A percentile compares a stretch with the other conserved stretches of the same genome.
Evolutionary conservation across 1,139 yeast species (phyloP).

Genomic region (Sugiyamaella grinbergsii): DNA sequence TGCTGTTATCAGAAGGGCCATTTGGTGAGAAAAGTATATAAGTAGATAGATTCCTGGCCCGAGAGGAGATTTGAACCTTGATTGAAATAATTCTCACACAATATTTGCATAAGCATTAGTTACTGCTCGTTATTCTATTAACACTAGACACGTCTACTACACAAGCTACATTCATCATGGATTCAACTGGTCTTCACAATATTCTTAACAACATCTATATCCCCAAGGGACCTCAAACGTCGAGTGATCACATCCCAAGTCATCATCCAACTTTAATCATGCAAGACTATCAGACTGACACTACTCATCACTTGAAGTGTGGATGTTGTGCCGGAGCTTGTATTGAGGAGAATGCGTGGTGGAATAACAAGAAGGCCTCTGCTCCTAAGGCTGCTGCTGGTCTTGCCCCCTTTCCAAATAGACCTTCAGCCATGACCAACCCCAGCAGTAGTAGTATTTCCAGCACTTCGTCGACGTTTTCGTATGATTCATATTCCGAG

Average conservation of each 20-base stretch:
- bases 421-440: slow-evolving; percentile 22
- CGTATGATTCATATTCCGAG: slow-evolving; percentile 16
- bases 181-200: slow-evolving; percentile 44
- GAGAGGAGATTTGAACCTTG: not conserved
- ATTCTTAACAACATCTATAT: slow-evolving; percentile 50
- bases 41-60: not conserved
- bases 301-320: slow-evolving; percentile 49
- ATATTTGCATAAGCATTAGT: not conserved
- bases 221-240: slow-evolving; percentile 38
- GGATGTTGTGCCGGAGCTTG: slow-evolving; percentile 54
- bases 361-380: slow-evolving; percentile 35
- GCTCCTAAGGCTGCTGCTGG: slow-evolving; percentile 8
- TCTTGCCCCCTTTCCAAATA: slow-evolving; percentile 4
- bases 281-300: slow-evolving; percentile 50
- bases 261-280: slow-evolving; percentile 54
- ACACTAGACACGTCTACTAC: too few relatives aligned
- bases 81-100: too few relatives aligned
- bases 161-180: slow-evolving; percentile 48
- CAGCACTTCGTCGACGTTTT: slow-evolving; percentile 6
- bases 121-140: not conserved
- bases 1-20: slow-evolving; percentile 10
- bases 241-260: slow-evolving; percentile 43
- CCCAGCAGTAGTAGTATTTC: slow-evolving; percentile 21
- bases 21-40: slow-evolving; percentile 5
- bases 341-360: slow-evolving; percentile 53